Percentiles rank a stretch among this genome's conserved stretches.
phyloP scores from a whole-genome alignment of 495 filamentous ascomycete species.

The Aspergillus heteromorphus region DNA sequence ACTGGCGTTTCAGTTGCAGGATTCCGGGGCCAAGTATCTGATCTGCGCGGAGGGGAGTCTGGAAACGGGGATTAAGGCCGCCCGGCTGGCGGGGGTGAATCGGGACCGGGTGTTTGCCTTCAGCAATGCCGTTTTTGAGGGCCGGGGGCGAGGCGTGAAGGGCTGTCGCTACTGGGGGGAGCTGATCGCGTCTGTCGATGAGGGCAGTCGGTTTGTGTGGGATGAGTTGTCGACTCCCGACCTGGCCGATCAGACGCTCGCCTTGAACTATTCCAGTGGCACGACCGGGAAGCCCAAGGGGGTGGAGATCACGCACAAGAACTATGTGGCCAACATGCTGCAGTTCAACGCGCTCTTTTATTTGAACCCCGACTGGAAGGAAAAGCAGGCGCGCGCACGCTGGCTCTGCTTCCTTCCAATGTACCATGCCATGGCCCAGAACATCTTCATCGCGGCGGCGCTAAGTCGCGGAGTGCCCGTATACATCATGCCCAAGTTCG shows the following conservation, averaged over 20 bases:
- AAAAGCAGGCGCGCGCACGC: slow-evolving; percentile 24
- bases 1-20: slow-evolving; percentile 67
- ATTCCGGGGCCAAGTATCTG: slow-evolving; percentile 62
- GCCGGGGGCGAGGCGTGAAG: slow-evolving; percentile 27
- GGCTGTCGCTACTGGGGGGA: slow-evolving; percentile 47
- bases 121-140: slow-evolving; percentile 40
- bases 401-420: slow-evolving; percentile 64
- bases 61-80: slow-evolving; percentile 40
- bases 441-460: slow-evolving; percentile 41
- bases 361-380: slow-evolving; percentile 43
- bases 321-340: slow-evolving; percentile 66
- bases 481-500: slow-evolving; percentile 70
- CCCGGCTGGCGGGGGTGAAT: slow-evolving; percentile 32
- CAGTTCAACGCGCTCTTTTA: slow-evolving; percentile 45
- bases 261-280: slow-evolving; percentile 69
- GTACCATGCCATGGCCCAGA: slow-evolving; percentile 63
- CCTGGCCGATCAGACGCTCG: slow-evolving; percentile 37
- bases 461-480: slow-evolving; percentile 41
- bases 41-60: slow-evolving; percentile 48
- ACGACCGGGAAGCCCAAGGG: slow-evolving; percentile 84
- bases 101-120: slow-evolving; percentile 45
- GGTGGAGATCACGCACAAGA: slow-evolving; percentile 69
- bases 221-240: slow-evolving; percentile 33
- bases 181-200: slow-evolving; percentile 37
- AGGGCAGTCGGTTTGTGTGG: slow-evolving; percentile 43